Percentiles rank a stretch among this genome's conserved stretches.
Conservation (phyloP, 805 yeast genomes). For the Jamesozyma rosinii region DNA sequence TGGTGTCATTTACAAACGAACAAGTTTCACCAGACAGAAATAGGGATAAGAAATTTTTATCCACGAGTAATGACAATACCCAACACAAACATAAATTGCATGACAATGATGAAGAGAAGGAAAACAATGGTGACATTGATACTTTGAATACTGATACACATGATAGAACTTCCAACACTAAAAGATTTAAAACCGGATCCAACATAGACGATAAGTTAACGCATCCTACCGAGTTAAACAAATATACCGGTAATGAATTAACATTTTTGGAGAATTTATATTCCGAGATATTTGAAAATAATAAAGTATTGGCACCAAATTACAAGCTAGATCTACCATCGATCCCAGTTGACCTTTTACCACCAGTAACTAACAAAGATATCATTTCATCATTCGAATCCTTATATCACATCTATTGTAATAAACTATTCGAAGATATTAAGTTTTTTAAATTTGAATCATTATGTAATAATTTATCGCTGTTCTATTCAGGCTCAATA, state of each 20-base stretch:
- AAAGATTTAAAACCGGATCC: not conserved
- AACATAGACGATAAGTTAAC: not conserved
- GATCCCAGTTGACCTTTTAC: conserved; percentile 30
- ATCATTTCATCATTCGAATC: conserved; percentile 54
- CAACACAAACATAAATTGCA: not conserved
- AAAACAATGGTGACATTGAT: not conserved
- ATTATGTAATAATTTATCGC: conserved; percentile 43
- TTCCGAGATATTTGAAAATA: conserved; percentile 1
- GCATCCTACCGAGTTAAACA: not conserved
- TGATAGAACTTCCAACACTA: not conserved
- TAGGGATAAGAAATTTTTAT: not conserved
- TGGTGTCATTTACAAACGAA: not conserved
- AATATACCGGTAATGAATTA: not conserved
- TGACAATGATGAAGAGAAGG: not conserved
- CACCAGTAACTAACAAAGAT: conserved; percentile 32
- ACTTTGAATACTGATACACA: not conserved
- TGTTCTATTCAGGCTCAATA: conserved; percentile 44
- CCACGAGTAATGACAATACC: not conserved
- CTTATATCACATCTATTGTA: conserved; percentile 56
- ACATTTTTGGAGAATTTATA: conserved; percentile 3
- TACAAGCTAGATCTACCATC: conserved; percentile 34
- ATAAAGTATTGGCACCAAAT: conserved; percentile 1
- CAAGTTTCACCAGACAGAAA: not conserved
- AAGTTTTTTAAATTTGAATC: conserved; percentile 59
- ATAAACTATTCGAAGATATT: conserved; percentile 52